Percentiles rank a stretch among this genome's conserved stretches.
These are phyloP conservation scores for Verticillium isaacii DNA, from an alignment of 2,329 filamentous ascomycete species.

Conservation along the genomic window DNA sequence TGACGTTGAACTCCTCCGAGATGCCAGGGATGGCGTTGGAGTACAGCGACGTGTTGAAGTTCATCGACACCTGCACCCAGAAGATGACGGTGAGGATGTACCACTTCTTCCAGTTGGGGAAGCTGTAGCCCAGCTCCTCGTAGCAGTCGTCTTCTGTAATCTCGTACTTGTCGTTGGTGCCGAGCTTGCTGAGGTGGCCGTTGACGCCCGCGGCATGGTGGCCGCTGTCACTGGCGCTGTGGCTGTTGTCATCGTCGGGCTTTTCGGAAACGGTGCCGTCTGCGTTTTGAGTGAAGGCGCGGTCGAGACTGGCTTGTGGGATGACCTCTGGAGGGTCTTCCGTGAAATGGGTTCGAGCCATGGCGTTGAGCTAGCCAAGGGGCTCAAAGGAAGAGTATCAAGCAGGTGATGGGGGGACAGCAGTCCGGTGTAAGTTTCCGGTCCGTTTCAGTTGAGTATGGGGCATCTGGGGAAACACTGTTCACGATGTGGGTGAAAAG, in stretches of 20 bases:
- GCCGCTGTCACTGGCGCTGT: conserved; percentile 23
- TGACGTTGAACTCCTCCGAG: conserved; percentile 62
- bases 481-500: background rate
- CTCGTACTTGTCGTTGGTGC: conserved; percentile 35
- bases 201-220: conserved; percentile 25
- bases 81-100: conserved; percentile 69
- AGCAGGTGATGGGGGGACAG: background rate
- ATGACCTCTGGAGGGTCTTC: conserved; percentile 32
- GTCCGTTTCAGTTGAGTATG: background rate
- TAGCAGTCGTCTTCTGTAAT: conserved; percentile 58
- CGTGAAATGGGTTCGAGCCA: conserved; percentile 22
- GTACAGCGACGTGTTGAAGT: conserved; percentile 73
- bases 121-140: conserved; percentile 60
- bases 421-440: background rate
- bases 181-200: conserved; percentile 26
- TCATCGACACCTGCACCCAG: conserved; percentile 70
- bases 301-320: conserved; percentile 25
- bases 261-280: background rate
- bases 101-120: conserved; percentile 63
- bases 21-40: conserved; percentile 66
- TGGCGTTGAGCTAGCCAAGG: background rate
- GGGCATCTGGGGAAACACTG: background rate
- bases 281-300: background rate
- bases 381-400: background rate
- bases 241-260: conserved; percentile 20